Evolutionary conservation across 2,329 filamentous ascomycete species (phyloP), one percentile per base, ranked within the genome.

Genomic region (Neonectria neomacrospora): DNA sequence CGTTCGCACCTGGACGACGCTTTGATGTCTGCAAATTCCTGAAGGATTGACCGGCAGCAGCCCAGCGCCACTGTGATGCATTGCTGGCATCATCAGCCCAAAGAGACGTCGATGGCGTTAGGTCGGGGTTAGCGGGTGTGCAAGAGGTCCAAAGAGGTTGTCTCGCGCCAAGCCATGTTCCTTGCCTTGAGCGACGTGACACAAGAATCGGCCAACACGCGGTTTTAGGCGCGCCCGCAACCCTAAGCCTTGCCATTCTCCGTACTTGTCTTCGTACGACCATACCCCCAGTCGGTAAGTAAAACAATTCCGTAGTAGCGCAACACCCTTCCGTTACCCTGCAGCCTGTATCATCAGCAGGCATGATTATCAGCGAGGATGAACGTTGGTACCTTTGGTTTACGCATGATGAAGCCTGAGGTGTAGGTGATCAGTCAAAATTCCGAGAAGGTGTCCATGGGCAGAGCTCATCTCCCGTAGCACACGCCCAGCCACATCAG

Each of bases 171-270:
- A 47, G 54, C 32, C 54, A 47, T 56, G 47, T 50, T 50, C 44
- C 54, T 58, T 52, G 34, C 47, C 26, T 51, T 23, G 22, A 44
- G 45, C 59, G 41, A 62, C 54, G 59, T 57, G 57, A 57, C 54
- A 62, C 59, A 62, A 62, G 37, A 34, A 30, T 41, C 26, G 30
- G 45, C 20, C 47, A 57, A 62, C 59, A 53, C 44, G 59, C 54
- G 54, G 54, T 57, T 62, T 42, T 47, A 57, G 48, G 51, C 54
- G 53, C 54, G 41, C 54, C 44, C 44, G 34, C 18, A 44, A 45
- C 41, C 54, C 45, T 12, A 41, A 48, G 26, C 12, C n/a, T 41
- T 20, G 54, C 34, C 16, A 16, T 37, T 8, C 14, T 16, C 8
- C 34, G 5, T 37, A 37, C 34, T 37, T 37, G 47, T 23, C 42